phyloP scores from a whole-genome alignment of 495 filamentous ascomycete species.

The Astrothelium subdiscretum region DNA sequence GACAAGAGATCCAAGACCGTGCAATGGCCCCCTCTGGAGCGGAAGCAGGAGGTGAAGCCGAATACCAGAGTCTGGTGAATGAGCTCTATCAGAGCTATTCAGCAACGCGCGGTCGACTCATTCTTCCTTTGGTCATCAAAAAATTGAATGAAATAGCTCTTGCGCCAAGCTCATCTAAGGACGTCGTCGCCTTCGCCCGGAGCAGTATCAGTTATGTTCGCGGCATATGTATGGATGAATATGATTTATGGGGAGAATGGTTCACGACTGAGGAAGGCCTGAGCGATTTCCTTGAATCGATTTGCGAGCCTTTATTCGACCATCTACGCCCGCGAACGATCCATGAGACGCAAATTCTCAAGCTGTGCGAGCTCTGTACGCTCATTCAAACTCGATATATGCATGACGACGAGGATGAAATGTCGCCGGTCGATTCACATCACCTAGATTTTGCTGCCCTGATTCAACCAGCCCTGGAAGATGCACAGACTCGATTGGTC shows the following conservation, averaged over 20 bases:
- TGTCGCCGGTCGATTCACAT: constrained; percentile 42
- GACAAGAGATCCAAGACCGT: constrained; percentile 56
- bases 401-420: constrained; percentile 52
- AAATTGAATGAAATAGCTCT: constrained; percentile 55
- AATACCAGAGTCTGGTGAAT: constrained; percentile 55
- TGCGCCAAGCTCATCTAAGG: constrained; percentile 53
- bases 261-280: constrained; percentile 58
- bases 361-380: constrained; percentile 70
- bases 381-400: constrained; percentile 78
- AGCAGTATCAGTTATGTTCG: constrained; percentile 59
- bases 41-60: constrained; percentile 50
- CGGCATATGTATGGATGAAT: constrained; percentile 61
- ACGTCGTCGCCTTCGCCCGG: constrained; percentile 57
- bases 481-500: constrained; percentile 65
- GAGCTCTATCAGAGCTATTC: constrained; percentile 58
- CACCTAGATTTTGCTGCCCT: constrained; percentile 56
- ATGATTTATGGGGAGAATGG: constrained; percentile 65
- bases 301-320: constrained; percentile 68
- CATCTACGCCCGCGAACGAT: constrained; percentile 57
- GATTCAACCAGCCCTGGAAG: constrained; percentile 57
- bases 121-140: constrained; percentile 43
- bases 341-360: constrained; percentile 57
- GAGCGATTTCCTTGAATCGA: constrained; percentile 59
- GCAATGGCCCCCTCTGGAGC: constrained; percentile 48
- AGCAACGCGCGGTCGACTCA: constrained; percentile 41